Evolutionary conservation across 371 early-diverging fungal genomes (phyloP).

Genomic region (Mortierella sp.): DNA sequence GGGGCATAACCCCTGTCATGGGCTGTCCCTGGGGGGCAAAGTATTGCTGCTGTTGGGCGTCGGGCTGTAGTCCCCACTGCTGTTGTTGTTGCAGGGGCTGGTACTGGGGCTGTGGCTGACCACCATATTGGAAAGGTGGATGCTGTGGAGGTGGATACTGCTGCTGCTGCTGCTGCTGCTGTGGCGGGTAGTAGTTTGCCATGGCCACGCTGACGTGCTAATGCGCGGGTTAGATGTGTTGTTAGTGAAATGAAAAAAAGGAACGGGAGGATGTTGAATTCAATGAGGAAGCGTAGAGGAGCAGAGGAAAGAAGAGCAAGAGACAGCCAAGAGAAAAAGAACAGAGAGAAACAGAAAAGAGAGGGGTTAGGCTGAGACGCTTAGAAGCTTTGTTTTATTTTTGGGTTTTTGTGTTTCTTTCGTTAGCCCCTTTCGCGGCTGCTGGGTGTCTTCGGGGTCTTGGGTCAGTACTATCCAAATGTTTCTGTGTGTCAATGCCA

Average conservation of each 20-base stretch:
- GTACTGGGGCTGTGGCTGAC: conserved; percentile 39
- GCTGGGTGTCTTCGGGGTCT: no score
- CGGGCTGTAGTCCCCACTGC: conserved; percentile 22
- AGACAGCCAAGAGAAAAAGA: conserved; percentile 2
- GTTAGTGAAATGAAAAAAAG: neutral
- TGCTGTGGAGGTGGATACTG: conserved; percentile 30
- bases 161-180: conserved; percentile 8
- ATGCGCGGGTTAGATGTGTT: neutral
- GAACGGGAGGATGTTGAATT: neutral
- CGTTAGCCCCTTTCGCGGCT: no score
- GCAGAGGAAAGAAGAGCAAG: neutral
- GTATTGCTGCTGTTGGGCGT: conserved; percentile 20
- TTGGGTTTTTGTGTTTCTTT: no score
- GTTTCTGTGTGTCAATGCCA: no score
- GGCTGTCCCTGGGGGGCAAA: conserved; percentile 32
- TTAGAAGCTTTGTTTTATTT: neutral
- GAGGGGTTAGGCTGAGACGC: neutral
- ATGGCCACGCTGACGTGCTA: neutral
- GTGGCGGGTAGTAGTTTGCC: conserved; percentile 19
- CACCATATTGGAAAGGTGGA: conserved; percentile 21
- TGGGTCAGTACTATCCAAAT: no score
- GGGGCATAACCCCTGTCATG: conserved; percentile 24
- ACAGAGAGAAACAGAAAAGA: neutral
- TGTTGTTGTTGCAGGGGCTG: conserved; percentile 32
- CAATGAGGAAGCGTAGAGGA: neutral